Evolutionary conservation across 2,329 filamentous ascomycete genomes (phyloP).

Genomic region (Hypoxylon sp.): DNA sequence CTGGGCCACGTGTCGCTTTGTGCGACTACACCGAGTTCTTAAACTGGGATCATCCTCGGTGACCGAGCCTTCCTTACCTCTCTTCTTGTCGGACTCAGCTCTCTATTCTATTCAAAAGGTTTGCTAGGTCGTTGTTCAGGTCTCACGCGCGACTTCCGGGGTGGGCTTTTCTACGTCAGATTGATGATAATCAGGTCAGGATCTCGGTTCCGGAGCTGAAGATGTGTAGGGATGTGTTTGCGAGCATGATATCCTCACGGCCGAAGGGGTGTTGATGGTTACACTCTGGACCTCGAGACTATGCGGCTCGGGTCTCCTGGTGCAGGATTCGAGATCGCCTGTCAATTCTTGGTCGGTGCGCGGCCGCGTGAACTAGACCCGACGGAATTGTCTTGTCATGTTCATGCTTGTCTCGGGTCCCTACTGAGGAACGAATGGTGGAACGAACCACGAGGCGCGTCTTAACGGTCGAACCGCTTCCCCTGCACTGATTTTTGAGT

Average conservation of each 20-base stretch:
- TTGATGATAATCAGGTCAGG: neutral
- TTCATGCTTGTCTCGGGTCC: slow-evolving; percentile 32
- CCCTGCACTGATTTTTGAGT: neutral
- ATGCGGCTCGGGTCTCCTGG: slow-evolving; percentile 1
- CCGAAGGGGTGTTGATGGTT: neutral
- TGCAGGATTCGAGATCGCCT: slow-evolving; percentile 2
- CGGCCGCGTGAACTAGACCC: slow-evolving; percentile 12
- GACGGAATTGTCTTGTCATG: slow-evolving; percentile 16
- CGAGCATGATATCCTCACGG: slow-evolving; percentile 23
- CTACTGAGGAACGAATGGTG: slow-evolving; percentile 22
- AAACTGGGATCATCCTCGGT: slow-evolving; percentile 36
- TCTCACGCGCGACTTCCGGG: slow-evolving; percentile 4
- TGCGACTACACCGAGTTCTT: slow-evolving; percentile 31
- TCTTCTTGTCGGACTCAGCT: neutral
- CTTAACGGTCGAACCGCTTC: slow-evolving; percentile 3
- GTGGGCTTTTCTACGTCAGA: slow-evolving; percentile 4
- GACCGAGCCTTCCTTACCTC: slow-evolving; percentile 4
- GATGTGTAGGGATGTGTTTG: slow-evolving; percentile 11
- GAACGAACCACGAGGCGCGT: slow-evolving; percentile 8
- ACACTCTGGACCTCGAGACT: neutral
- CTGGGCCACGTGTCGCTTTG: slow-evolving; percentile 33
- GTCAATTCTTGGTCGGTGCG: slow-evolving; percentile 19
- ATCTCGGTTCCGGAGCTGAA: slow-evolving; percentile 9
- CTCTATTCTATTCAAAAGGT: neutral
- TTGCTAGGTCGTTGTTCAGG: slow-evolving; percentile 2